Percentiles rank a stretch among this genome's conserved stretches.
Evolutionary conservation across 108 stramenopile genomes (phyloP).

Genomic region (Hondaea fermentalgiana): DNA sequence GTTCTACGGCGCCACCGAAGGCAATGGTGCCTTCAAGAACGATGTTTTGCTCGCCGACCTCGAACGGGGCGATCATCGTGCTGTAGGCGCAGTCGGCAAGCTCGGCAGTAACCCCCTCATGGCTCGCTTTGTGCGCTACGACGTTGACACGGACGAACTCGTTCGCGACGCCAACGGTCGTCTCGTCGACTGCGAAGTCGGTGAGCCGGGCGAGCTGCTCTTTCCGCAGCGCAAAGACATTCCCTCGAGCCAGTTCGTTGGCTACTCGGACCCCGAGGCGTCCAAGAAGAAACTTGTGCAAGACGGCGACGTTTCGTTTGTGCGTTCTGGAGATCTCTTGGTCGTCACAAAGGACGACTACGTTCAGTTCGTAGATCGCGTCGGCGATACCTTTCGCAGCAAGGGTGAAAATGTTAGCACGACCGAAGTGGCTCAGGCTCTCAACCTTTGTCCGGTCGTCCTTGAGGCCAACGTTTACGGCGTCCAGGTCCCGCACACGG

Average conservation of each 20-base stretch:
- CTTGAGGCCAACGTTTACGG: slow-evolving; percentile 46
- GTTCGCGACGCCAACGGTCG: slow-evolving; percentile 30
- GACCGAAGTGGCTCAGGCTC: slow-evolving; percentile 42
- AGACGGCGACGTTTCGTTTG: slow-evolving; percentile 41
- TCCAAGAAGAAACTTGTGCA: slow-evolving; percentile 40
- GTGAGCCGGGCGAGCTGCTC: slow-evolving; percentile 44
- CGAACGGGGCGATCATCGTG: slow-evolving; percentile 13
- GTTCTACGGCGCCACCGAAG: slow-evolving; percentile 55
- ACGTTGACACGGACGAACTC: slow-evolving; percentile 29
- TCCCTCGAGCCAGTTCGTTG: slow-evolving; percentile 38
- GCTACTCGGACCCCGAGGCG: slow-evolving; percentile 44
- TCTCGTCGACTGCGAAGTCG: slow-evolving; percentile 23
- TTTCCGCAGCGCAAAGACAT: slow-evolving; percentile 34
- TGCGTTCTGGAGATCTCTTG: slow-evolving; percentile 47
- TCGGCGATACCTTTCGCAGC: slow-evolving; percentile 59
- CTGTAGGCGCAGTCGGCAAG: slow-evolving; percentile 43
- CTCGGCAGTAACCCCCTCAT: background rate
- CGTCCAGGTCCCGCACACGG: slow-evolving; percentile 29
- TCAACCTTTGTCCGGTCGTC: slow-evolving; percentile 20
- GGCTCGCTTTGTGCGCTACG: slow-evolving; percentile 28
- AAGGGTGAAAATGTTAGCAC: slow-evolving; percentile 56
- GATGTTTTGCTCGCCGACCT: background rate
- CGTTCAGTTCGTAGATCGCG: slow-evolving; percentile 45
- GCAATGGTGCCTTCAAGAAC: slow-evolving; percentile 30
- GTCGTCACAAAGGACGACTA: slow-evolving; percentile 30